Conservation (phyloP, 257 asterid genomes). For the Solanum verrucosum region DNA sequence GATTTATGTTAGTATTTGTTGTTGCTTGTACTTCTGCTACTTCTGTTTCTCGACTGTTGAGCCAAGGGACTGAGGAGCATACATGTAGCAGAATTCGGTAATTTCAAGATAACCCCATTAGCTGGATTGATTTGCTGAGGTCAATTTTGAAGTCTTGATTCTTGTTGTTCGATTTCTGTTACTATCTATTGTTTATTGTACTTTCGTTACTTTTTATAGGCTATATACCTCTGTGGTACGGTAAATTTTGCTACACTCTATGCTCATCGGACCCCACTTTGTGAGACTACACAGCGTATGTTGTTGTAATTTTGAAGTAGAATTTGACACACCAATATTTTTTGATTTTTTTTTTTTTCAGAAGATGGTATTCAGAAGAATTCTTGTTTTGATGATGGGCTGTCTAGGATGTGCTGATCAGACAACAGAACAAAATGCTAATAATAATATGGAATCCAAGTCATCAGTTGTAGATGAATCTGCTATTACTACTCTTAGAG, state of each 20-base stretch:
- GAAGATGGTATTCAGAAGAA: constrained; percentile 59
- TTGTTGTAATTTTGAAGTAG: background rate
- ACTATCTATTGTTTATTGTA: background rate
- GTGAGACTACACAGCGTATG: background rate
- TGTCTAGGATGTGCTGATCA: constrained; percentile 61
- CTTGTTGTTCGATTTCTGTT: background rate
- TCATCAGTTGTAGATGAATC: constrained; percentile 12
- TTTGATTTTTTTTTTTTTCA: background rate
- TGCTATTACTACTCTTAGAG: constrained; percentile 18
- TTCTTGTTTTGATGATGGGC: constrained; percentile 59
- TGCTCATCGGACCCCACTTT: background rate
- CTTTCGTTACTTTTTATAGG: background rate
- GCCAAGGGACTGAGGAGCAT: no score
- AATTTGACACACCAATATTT: background rate
- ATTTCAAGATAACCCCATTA: background rate
- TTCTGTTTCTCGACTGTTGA: no score
- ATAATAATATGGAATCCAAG: constrained; percentile 18
- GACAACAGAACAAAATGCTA: constrained; percentile 37
- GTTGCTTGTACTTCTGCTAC: background rate
- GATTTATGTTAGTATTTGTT: no score
- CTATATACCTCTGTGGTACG: background rate
- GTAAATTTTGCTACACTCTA: background rate
- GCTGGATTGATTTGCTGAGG: background rate
- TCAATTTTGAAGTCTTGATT: background rate
- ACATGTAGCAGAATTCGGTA: background rate